Base-by-base conservation (phyloP, 768 basidiomycete species). In the Russula foetens region DNA sequence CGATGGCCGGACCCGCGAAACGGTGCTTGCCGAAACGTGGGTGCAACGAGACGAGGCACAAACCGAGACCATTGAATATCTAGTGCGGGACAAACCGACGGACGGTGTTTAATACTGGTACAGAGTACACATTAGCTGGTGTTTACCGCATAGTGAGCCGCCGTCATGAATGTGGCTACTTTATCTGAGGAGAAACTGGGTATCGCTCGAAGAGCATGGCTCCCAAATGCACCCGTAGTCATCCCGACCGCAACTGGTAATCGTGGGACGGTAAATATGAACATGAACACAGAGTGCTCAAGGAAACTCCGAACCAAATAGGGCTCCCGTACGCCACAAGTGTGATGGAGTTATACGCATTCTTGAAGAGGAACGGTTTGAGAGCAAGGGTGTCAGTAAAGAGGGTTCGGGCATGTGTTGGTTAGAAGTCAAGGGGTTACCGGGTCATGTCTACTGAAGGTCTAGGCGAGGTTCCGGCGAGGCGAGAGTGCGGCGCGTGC, bases 1-100 rank as follows among this genome's bases (percentile, higher is more conserved):
- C 74, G 56, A 90, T 84, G 2, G 86, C 85, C 2, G 83, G 84
- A 5, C 84, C 86, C 26, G 87, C 81, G 67, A 88, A 88, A 11
- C 76, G 73, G 67, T 88, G 84, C 0, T 66, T 59, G 0, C 81
- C 71, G 67, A 88, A 86, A 33, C 78, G 77, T 2, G 77, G 82
- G 71, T 89, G 85, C 68, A 82, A 67, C 1, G 87, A 87, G 12
- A 88, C 67, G 11, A 81, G 70, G 66, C 89, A 71, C 57, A 89
- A 72, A 0, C 78, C 84, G 12, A 90, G 76, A 15, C 88, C 88
- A 59, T 90, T 88, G 68, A 78, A 81, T 43, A 88, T 74, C 87
- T 90, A 46, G 19, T 24, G 23, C 38, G 46, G 44, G 45, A 35
- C 43, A 21, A 43, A n/a, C 41, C 5, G 26, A 44, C 28, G 46